A percentile compares a stretch with the other conserved stretches of the same genome.
Evolutionary conservation across 2,329 filamentous ascomycete genomes (phyloP).

Genomic region (Fusarium subglutinans): DNA sequence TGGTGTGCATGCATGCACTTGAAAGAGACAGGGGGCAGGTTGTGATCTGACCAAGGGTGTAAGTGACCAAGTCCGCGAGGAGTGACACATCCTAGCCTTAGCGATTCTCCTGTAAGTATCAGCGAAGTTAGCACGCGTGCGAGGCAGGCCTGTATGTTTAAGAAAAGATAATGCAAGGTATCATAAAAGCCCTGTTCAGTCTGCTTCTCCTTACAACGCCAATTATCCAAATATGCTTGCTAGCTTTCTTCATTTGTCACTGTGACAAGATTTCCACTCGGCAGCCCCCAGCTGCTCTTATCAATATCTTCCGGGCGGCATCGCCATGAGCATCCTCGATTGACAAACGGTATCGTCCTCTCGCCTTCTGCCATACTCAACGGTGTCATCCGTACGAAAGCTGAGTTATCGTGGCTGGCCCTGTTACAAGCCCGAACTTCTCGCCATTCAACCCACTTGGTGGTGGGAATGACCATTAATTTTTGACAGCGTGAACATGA

Average conservation of each 20-base stretch:
- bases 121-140: not conserved
- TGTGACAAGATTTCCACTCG: conserved; percentile 26
- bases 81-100: not conserved
- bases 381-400: conserved; percentile 31
- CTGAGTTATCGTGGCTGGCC: not conserved
- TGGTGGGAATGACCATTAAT: conserved; percentile 58
- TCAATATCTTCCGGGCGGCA: conserved; percentile 51
- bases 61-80: not conserved
- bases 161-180: conserved; percentile 3
- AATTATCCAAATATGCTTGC: conserved; percentile 12
- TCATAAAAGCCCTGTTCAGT: conserved; percentile 25
- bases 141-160: not conserved
- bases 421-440: conserved; percentile 45
- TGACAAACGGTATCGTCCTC: conserved; percentile 56
- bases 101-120: not conserved
- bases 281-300: conserved; percentile 33
- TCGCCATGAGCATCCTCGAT: conserved; percentile 60
- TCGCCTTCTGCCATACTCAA: conserved; percentile 48
- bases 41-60: not conserved
- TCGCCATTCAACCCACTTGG: conserved; percentile 73
- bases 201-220: conserved; percentile 18
- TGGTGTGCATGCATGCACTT: not conserved
- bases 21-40: not conserved
- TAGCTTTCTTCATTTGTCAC: conserved; percentile 1
- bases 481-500: conserved; percentile 63